phyloP scores from a whole-genome alignment of 176 grass and related monocot species.

The Tillandsia leiboldiana region DNA sequence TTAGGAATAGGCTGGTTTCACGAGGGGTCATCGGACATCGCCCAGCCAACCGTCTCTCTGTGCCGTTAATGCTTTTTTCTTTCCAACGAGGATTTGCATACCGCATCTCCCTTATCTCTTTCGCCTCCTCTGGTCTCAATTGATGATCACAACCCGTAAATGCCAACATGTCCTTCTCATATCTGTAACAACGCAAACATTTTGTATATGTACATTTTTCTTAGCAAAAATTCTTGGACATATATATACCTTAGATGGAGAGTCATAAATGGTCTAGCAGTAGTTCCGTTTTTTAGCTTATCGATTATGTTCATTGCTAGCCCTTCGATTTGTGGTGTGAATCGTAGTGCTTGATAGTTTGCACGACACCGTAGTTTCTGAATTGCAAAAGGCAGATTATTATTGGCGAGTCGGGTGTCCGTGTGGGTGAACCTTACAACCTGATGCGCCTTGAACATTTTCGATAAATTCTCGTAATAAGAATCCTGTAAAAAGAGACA shows the following conservation, averaged over 20 bases:
- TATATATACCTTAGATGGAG: slow-evolving; percentile 14
- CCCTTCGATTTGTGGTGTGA: background rate
- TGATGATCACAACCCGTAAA: slow-evolving; percentile 30
- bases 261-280: slow-evolving; percentile 5
- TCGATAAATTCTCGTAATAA: slow-evolving; percentile 5
- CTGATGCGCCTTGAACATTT: background rate
- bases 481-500: background rate
- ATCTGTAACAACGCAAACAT: slow-evolving; percentile 1
- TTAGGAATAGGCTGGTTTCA: slow-evolving; percentile 19
- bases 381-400: slow-evolving; percentile 8
- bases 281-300: background rate
- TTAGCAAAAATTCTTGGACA: background rate
- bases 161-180: slow-evolving; percentile 35
- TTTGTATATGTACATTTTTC: background rate
- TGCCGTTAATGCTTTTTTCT: slow-evolving; percentile 20
- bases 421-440: slow-evolving; percentile 9
- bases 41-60: slow-evolving; percentile 14
- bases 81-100: slow-evolving; percentile 20
- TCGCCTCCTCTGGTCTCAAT: slow-evolving; percentile 10
- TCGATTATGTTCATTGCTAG: slow-evolving; percentile 6
- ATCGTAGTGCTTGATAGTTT: slow-evolving; percentile 18
- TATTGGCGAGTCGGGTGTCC: slow-evolving; percentile 15
- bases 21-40: slow-evolving; percentile 27
- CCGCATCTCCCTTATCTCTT: slow-evolving; percentile 14
- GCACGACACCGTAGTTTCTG: slow-evolving; percentile 18